Conservation (phyloP, 2,329 filamentous ascomycete genomes). For the Akanthomyces dipterigenus region DNA sequence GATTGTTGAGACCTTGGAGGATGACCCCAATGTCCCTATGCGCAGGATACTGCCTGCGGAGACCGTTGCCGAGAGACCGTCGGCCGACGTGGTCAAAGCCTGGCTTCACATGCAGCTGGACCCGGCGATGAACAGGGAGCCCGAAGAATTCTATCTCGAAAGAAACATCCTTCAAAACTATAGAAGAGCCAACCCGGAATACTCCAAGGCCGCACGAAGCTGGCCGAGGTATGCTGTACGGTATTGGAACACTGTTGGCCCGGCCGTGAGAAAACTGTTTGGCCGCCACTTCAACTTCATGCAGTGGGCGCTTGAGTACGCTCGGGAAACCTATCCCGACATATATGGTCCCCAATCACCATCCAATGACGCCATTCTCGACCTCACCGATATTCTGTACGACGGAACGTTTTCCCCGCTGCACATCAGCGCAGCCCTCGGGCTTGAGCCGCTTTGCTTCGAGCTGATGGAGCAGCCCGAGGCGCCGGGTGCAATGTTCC, state of each 20-base stretch:
- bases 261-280: conserved; percentile 25
- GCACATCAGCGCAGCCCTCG: conserved; percentile 29
- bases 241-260: conserved; percentile 23
- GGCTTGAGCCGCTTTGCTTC: conserved; percentile 20
- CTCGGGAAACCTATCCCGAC: conserved; percentile 22
- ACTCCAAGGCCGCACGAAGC: conserved; percentile 20
- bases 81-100: not conserved
- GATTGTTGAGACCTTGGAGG: not conserved
- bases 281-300: conserved; percentile 24
- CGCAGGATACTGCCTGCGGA: not conserved
- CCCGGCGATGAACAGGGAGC: conserved; percentile 18
- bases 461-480: conserved; percentile 15
- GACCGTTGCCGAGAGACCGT: not conserved
- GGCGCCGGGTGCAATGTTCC: conserved; percentile 14
- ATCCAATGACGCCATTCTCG: conserved; percentile 18
- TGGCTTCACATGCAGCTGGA: conserved; percentile 10
- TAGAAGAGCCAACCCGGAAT: conserved; percentile 19
- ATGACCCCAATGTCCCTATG: not conserved
- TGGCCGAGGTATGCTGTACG: conserved; percentile 23
- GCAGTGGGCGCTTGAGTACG: conserved; percentile 31
- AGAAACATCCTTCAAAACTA: conserved; percentile 17
- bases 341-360: conserved; percentile 18
- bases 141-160: conserved; percentile 22
- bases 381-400: conserved; percentile 25
- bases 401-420: conserved; percentile 23